These are phyloP conservation scores for Byssochlamys sp. DNA, from an alignment of 2,329 filamentous ascomycete species.

Conservation along the genomic window DNA sequence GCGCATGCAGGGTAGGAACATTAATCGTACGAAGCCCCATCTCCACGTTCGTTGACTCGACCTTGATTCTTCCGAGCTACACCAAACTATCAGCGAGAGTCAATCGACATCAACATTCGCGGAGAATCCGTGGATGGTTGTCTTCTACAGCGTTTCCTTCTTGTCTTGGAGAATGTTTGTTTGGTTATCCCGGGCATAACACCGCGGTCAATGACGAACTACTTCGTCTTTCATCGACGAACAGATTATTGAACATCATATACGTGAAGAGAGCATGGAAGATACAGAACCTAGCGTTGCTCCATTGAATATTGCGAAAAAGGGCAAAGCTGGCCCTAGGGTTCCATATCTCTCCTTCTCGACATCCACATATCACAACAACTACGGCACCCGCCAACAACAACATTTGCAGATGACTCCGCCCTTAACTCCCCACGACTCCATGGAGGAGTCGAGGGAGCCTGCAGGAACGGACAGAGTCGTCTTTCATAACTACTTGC, in stretches of 20 bases:
- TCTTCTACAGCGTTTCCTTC: background rate
- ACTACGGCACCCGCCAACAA: conserved; percentile 1
- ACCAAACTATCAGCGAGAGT: background rate
- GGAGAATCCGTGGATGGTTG: background rate
- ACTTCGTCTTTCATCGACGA: conserved; percentile 6
- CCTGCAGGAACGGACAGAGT: conserved; percentile 43
- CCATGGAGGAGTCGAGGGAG: conserved; percentile 44
- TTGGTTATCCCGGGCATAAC: conserved; percentile 3
- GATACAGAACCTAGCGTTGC: conserved; percentile 27
- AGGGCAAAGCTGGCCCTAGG: conserved; percentile 16
- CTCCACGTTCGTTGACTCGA: background rate
- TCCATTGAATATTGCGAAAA: conserved; percentile 31
- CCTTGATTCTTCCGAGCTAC: background rate
- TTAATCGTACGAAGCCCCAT: background rate
- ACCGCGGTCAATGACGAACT: conserved; percentile 20
- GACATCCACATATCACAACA: conserved; percentile 1
- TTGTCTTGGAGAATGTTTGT: conserved; percentile 1
- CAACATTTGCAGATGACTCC: conserved; percentile 57
- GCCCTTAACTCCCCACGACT: conserved; percentile 62
- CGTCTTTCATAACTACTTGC: conserved; percentile 85
- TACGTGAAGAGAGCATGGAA: conserved; percentile 19
- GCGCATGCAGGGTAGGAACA: background rate
- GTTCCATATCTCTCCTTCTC: conserved; percentile 8
- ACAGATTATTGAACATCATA: background rate
- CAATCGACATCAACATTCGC: background rate